Evolutionary conservation across 2,329 filamentous ascomycete species (phyloP), one percentile per base, ranked within the genome.

Genomic region (Monosporascus sp.): DNA sequence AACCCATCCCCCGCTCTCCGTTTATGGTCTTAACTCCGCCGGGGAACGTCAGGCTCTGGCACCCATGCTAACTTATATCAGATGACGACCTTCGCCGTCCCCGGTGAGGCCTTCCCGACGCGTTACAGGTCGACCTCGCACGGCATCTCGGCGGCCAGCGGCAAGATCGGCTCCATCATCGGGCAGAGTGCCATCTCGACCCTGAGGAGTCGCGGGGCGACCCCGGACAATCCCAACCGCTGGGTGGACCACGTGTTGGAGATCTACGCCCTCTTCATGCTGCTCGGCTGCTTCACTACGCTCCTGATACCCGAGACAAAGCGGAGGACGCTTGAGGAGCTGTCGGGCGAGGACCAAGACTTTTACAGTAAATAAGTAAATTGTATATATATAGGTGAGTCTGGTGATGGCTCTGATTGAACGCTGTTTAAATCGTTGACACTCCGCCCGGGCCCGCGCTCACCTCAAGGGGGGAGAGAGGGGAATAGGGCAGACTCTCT

Each of bases 211-310:
- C 66, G 66, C 15, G 74, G 74, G n/a, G 75, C 72, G 17, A 72
- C 72, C 36, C 53, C 59, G 7, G 58, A 50, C 2, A 72, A 74
- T 57, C 58, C 64, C 0, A 63, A 67, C 17, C 87, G 86, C 2
- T 91, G 87, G 88, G 79, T 91, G 69, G 78, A 90, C 72, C 87
- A 90, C 68, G 87, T 90, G 41, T 82, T 91, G 65, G 76, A 89
- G 76, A 90, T 90, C 62, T 81, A 79, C 65, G 86, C 87, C 6
- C 76, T 89, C 27, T 90, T 92, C 77, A 91, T 90, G 88, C 77
- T 90, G 36, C 74, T 82, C 54, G 88, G 88, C 53, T 75, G 82
- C 71, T 77, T 87, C 66, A 88, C 86, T 9, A 86, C 86, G 1
- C 70, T 88, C 1, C 72, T 89, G 54, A 88, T 90, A 54, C 85